Evolutionary conservation across 495 filamentous ascomycete genomes (phyloP), one percentile per base, ranked within the genome.

Genomic region (Tuber melanosporum): DNA sequence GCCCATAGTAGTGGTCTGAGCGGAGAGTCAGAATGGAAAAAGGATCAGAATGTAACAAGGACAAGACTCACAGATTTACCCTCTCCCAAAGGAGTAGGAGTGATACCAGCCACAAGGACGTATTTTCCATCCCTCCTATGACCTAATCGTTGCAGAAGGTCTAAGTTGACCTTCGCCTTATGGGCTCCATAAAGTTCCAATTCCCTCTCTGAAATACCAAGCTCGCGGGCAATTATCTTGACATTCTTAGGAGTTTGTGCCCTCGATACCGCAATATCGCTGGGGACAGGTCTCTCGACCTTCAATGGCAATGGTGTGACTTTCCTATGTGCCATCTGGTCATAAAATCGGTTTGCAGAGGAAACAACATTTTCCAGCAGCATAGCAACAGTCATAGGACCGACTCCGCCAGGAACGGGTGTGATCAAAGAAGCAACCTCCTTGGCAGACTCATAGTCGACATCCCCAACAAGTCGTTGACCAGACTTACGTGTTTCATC

Each of bases 311-410:
- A 87, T 26, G 95, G 93, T 22, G 88, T 87, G 75, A 95, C 92
- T 70, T 89, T 89, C 46, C 95, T 87, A 73, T 91, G 87, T 82
- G 91, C 94, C 82, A 94, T 92, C 75, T 89, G 88, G 49, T 95
- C 92, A 78, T 97, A 95, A 83, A 92, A 94, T 71, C 88, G 86
- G 43, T 90, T 92, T 44, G 95, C 91, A 36, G 94, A 89, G 78
- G 92, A 89, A 52, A 98, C 91, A 41, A 98, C 94, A 83, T 99
- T 99, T 85, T 97, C 91, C 76, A 99, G 84, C 26, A 99, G 88
- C 92, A 98, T 98, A 46, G 95, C 95, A 73, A 99, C 94, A 19
- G 95, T 99, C 94, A 98, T 98, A 52, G 95, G 95, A 5, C 95
- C 95, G 75, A 98, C 95, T 83, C 95, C 95, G 76, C 95, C 95